These are phyloP conservation scores for Kalmusia sp. DNA, from an alignment of 2,329 filamentous ascomycete species.

Conservation along the genomic window DNA sequence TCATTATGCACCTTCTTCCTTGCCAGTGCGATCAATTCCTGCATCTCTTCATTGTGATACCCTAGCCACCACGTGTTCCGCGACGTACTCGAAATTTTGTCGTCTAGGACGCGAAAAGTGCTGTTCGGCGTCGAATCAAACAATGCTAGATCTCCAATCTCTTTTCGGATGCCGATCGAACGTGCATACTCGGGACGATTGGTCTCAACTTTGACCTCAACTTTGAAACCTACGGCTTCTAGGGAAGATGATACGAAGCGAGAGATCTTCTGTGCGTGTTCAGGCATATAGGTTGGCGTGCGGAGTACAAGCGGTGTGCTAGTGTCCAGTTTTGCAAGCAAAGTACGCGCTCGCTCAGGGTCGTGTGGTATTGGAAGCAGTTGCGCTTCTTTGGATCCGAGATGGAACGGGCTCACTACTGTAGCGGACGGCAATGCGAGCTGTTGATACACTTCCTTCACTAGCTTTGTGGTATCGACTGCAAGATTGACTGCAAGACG, in stretches of 20 bases:
- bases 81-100: slow-evolving; percentile 10
- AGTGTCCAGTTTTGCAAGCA: too few species aligned
- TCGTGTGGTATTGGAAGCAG: too few species aligned
- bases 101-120: slow-evolving; percentile 11
- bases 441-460: too few species aligned
- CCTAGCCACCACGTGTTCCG: slow-evolving; percentile 8
- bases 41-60: not conserved
- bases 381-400: too few species aligned
- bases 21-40: not conserved
- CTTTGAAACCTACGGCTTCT: not conserved
- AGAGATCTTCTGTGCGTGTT: slow-evolving; percentile 6
- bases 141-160: slow-evolving; percentile 4
- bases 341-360: too few species aligned
- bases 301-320: not conserved
- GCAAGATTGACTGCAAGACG: too few species aligned
- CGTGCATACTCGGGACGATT: slow-evolving; percentile 6
- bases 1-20: not conserved
- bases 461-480: too few species aligned
- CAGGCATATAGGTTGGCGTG: slow-evolving; percentile 7
- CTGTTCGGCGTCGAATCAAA: slow-evolving; percentile 10
- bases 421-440: too few species aligned
- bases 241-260: not conserved
- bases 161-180: slow-evolving; percentile 3
- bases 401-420: too few species aligned
- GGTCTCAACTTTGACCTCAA: slow-evolving; percentile 4